Evolutionary conservation across 1,284 basidiomycete genomes (phyloP).

Genomic region (Cryptococcus deneoformans): DNA sequence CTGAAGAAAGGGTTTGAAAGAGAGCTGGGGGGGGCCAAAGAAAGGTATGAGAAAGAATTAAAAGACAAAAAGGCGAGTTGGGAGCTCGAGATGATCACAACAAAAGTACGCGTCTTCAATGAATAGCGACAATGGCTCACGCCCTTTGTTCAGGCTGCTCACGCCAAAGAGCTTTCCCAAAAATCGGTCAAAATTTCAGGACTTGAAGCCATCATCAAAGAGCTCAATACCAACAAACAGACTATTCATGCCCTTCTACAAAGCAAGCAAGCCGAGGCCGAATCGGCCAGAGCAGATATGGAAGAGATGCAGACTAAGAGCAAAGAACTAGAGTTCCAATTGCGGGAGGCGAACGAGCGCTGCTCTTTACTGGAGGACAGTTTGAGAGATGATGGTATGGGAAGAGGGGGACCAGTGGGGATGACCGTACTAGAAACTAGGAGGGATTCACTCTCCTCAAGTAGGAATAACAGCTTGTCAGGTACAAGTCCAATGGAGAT

Average conservation of each 20-base stretch:
- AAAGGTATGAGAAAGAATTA: constrained; percentile 71
- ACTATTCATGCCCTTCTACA: constrained; percentile 78
- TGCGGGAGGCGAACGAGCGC: constrained; percentile 73
- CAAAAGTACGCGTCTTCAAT: constrained; percentile 59
- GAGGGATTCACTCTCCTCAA: constrained; percentile 64
- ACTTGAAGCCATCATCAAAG: constrained; percentile 67
- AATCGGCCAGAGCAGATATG: constrained; percentile 69
- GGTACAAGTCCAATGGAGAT: constrained; percentile 59
- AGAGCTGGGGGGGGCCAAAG: constrained; percentile 63
- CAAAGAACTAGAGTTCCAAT: constrained; percentile 78
- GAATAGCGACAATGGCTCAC: not conserved
- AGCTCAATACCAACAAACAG: constrained; percentile 68
- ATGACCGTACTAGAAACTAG: constrained; percentile 67
- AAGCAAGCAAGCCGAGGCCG: constrained; percentile 78
- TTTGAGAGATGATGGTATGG: constrained; percentile 46
- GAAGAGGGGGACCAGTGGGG: constrained; percentile 58
- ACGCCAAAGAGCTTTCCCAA: constrained; percentile 63
- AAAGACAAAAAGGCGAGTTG: constrained; percentile 63
- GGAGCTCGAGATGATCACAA: constrained; percentile 69
- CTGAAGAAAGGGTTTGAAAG: constrained; percentile 72
- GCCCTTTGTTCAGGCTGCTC: constrained; percentile 56
- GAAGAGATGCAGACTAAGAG: constrained; percentile 72
- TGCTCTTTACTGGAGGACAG: constrained; percentile 63
- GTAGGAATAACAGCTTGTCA: constrained; percentile 7
- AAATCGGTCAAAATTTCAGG: constrained; percentile 64